A percentile compares a stretch with the other conserved stretches of the same genome.
These are phyloP conservation scores for Lactarius deliciosus DNA, from an alignment of 768 basidiomycete genomes.

Conservation along the genomic window DNA sequence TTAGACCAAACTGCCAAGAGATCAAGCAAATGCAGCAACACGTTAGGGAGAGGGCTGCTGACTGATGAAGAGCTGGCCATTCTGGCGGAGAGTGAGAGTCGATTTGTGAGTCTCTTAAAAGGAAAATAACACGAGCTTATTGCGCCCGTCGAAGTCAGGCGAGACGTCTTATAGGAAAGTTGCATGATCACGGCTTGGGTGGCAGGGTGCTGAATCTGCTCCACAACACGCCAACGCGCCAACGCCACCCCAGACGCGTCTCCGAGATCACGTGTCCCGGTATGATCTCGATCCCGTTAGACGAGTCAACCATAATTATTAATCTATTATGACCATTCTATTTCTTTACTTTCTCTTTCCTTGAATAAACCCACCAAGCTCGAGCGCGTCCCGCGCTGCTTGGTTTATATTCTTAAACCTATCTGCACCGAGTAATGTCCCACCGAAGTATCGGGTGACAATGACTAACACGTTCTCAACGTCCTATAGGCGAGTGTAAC, in stretches of 20 bases:
- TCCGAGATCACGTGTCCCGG: no score
- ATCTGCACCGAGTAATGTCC: slow-evolving; percentile 86
- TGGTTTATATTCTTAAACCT: slow-evolving; percentile 93
- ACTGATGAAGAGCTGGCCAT: slow-evolving; percentile 20
- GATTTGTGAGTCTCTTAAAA: not conserved
- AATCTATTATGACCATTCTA: not conserved
- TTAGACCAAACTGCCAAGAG: slow-evolving; percentile 43
- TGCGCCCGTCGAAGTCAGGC: slow-evolving; percentile 3
- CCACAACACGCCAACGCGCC: not conserved
- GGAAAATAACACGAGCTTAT: not conserved
- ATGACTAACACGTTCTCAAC: slow-evolving; percentile 82
- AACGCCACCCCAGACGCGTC: no score
- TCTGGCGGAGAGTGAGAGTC: slow-evolving; percentile 3
- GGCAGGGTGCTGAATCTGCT: not conserved
- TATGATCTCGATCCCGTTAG: no score
- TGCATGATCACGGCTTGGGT: slow-evolving; percentile 6
- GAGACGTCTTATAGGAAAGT: not conserved
- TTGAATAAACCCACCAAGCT: slow-evolving; percentile 84
- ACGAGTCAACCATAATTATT: not conserved
- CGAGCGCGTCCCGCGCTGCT: slow-evolving; percentile 88
- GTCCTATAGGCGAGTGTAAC: slow-evolving; percentile 48
- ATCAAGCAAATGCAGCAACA: slow-evolving; percentile 1
- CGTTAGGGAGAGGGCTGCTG: not conserved
- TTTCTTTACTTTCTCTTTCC: slow-evolving; percentile 15
- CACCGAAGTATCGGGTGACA: slow-evolving; percentile 93